Conservation (phyloP, 495 filamentous ascomycete genomes). For the Aspergillus sclerotioniger region DNA sequence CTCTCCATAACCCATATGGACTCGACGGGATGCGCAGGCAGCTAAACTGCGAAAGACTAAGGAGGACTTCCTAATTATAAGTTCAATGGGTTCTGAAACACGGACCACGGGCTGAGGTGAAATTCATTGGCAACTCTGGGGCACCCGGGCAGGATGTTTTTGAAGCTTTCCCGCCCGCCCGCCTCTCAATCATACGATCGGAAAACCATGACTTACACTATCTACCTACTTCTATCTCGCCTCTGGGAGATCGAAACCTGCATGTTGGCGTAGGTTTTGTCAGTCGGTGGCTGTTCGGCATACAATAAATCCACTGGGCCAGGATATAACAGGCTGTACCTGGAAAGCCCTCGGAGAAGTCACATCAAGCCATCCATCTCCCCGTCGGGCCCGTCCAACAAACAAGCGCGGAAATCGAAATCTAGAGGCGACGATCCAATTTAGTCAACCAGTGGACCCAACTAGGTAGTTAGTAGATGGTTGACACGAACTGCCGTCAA, state of each 20-base stretch:
- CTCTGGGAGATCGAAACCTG: no score
- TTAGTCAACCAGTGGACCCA: conserved; percentile 13
- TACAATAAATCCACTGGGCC: no score
- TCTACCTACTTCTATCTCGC: no score
- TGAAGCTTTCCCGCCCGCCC: background rate
- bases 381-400: no score
- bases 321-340: no score
- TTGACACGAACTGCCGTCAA: conserved; percentile 14
- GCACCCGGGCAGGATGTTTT: conserved; percentile 1
- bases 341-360: no score
- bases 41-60: background rate
- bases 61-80: background rate
- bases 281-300: no score
- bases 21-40: background rate
- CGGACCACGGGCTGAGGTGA: conserved; percentile 29
- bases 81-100: conserved; percentile 23
- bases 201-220: no score
- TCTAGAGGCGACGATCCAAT: background rate
- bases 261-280: no score
- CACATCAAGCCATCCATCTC: no score
- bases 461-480: no score
- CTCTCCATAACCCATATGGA: background rate
- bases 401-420: background rate
- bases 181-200: conserved; percentile 10
- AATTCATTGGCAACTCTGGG: conserved; percentile 23